Evolutionary conservation across 164 flowering plant species (phyloP), one percentile per base, ranked within the genome.

Genomic region (Umbilicus rupestris): DNA sequence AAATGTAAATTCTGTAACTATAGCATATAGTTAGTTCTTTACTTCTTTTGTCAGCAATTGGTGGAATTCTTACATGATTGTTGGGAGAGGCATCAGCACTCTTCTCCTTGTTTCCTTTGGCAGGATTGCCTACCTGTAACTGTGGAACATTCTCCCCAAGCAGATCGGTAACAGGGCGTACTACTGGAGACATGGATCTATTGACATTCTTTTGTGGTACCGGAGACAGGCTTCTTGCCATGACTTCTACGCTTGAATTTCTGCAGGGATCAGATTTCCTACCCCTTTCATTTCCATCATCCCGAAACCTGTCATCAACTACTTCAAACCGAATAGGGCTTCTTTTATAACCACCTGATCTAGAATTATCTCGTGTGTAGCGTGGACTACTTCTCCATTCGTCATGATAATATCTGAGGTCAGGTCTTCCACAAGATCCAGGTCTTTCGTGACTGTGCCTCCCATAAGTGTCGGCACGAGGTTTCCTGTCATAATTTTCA

Each of bases 291-390:
- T 15, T 12, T 44, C 68, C 70, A 71, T 78, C 80, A 35, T 81
- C 83, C 37, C 79, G 74, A 59, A 77, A 47, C 66, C 87, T 72
- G 69, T 83, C 78, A 74, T 86, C 85, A 39, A 84, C 85, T 69
- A 84, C 70, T 73, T 83, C 91, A 74, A 81, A 77, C 16, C 72
- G 78, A 60, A 67, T 62, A 67, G 81, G 58, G 64, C 71, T 79
- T 67, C 73, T 78, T 70, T 70, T 75, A 1, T 5, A 66, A 59
- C 78, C 77, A 58, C 80, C 76, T 65, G 39, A 63, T 72, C 83
- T 74, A 44, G 68, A 49, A 42, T 67, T 74, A 41, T 78, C 76
- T 69, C 64, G 63, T 14, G 73, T 29, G 66, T 69, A 65, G 12
- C 73, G 69, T 20, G 84, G 87, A 66, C 79, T 83, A 58, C 75